phyloP scores from a whole-genome alignment of 805 yeast species.

The Suhomyces sp. region DNA sequence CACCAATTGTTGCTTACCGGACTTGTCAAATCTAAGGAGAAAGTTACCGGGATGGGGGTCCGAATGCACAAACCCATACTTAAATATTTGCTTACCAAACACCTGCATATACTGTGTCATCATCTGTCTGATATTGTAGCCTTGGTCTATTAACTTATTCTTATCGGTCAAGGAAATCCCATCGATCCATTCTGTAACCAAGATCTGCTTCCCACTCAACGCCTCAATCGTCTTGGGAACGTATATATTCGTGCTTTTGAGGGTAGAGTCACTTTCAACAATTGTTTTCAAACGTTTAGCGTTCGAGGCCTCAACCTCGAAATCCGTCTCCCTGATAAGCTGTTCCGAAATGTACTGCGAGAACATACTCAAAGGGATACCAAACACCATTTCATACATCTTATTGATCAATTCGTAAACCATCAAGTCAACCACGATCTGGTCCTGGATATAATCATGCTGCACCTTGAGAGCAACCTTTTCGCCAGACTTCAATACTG shows the following conservation, averaged over 20 bases:
- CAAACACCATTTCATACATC: constrained; percentile 57
- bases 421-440: constrained; percentile 57
- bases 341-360: constrained; percentile 57
- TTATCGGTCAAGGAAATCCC: constrained; percentile 58
- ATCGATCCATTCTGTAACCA: constrained; percentile 75
- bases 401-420: constrained; percentile 53
- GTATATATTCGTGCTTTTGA: constrained; percentile 42
- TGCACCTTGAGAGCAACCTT: constrained; percentile 66
- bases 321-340: constrained; percentile 60
- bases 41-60: constrained; percentile 85
- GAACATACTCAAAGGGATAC: constrained; percentile 58
- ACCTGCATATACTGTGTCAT: constrained; percentile 50
- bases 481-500: constrained; percentile 43
- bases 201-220: constrained; percentile 47
- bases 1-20: constrained; percentile 54
- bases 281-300: constrained; percentile 37
- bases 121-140: constrained; percentile 39
- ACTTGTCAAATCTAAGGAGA: constrained; percentile 43
- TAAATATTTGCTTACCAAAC: constrained; percentile 58
- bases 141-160: constrained; percentile 37
- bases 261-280: constrained; percentile 42
- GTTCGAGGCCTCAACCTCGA: constrained; percentile 54
- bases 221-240: constrained; percentile 52
- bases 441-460: constrained; percentile 59
- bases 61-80: constrained; percentile 67